A percentile compares a stretch with the other conserved stretches of the same genome.
Conservation (phyloP, 2,329 filamentous ascomycete genomes). For the Hypoxylon sp. region DNA sequence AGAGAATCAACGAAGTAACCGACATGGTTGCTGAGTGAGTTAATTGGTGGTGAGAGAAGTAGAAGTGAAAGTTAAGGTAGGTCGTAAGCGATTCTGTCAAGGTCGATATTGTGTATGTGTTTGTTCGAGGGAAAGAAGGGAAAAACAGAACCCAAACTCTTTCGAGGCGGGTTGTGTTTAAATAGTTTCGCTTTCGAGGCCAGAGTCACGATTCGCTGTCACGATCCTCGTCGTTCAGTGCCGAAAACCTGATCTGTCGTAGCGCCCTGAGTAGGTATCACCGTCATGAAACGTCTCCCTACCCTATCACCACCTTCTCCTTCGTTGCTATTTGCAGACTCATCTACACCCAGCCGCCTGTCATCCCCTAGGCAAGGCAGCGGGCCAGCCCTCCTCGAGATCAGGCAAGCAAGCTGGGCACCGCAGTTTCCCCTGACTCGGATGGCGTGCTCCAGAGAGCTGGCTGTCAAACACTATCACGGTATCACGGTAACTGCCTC, state of each 20-base stretch:
- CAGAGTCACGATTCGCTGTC: constrained; percentile 2
- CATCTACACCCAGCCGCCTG: not conserved
- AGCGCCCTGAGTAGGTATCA: constrained; percentile 24
- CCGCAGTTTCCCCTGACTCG: constrained; percentile 10
- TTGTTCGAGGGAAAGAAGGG: constrained; percentile 14
- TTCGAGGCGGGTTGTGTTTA: constrained; percentile 8
- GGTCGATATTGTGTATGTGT: constrained; percentile 6
- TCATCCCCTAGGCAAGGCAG: constrained; percentile 5
- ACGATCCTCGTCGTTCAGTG: constrained; percentile 9
- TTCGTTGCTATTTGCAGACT: constrained; percentile 5
- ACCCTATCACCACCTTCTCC: not conserved
- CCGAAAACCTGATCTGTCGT: constrained; percentile 28
- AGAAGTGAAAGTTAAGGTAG: constrained; percentile 4
- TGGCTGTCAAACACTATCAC: constrained; percentile 18
- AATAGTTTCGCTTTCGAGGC: constrained; percentile 14
- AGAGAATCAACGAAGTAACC: constrained; percentile 34
- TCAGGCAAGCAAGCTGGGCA: constrained; percentile 9
- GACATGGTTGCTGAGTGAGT: constrained; percentile 28
- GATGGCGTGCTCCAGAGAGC: constrained; percentile 22
- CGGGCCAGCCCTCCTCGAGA: constrained; percentile 9
- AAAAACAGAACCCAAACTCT: not conserved
- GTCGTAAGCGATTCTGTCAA: not conserved
- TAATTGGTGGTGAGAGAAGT: not conserved
- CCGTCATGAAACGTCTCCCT: constrained; percentile 24
- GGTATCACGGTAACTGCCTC: constrained; percentile 15